phyloP scores from a whole-genome alignment of 148 eudicot genomes.

The Vaccinium darrowii region DNA sequence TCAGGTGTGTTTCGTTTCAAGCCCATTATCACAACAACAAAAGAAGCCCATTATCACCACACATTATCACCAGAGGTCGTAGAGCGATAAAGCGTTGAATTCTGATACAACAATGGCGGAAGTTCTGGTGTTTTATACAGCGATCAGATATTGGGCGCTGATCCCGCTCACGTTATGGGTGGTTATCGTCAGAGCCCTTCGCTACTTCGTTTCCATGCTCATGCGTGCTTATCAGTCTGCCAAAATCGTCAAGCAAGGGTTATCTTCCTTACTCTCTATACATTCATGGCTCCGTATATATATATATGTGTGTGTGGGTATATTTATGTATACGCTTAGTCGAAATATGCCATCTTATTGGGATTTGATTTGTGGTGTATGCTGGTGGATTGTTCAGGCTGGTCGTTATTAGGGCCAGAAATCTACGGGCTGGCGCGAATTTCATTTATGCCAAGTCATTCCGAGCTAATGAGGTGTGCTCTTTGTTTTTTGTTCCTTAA shows the following conservation, averaged over 20 bases:
- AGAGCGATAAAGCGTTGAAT: too few relatives aligned
- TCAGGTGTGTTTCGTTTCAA: too few relatives aligned
- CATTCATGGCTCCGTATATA: background rate
- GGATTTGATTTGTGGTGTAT: too few relatives aligned
- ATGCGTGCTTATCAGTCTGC: slow-evolving; percentile 66
- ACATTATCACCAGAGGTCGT: too few relatives aligned
- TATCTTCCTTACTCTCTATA: background rate
- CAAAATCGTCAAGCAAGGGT: slow-evolving; percentile 96
- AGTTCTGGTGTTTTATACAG: slow-evolving; percentile 80
- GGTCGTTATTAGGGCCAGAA: too few relatives aligned
- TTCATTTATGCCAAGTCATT: background rate
- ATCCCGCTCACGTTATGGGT: slow-evolving; percentile 78
- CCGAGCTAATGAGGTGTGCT: background rate
- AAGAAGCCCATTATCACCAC: too few relatives aligned
- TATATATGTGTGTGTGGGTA: background rate
- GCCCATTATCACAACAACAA: too few relatives aligned
- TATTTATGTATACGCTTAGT: background rate
- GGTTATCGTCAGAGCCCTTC: slow-evolving; percentile 85
- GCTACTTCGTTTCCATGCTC: slow-evolving; percentile 91
- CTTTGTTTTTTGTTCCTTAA: background rate
- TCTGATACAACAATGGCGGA: slow-evolving; percentile 69
- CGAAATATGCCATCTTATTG: too few relatives aligned
- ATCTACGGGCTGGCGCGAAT: too few relatives aligned
- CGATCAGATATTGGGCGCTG: slow-evolving; percentile 90
- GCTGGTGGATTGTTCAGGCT: too few relatives aligned